Conservation (phyloP, 2,329 filamentous ascomycete genomes). For the Alternaria sp. region DNA sequence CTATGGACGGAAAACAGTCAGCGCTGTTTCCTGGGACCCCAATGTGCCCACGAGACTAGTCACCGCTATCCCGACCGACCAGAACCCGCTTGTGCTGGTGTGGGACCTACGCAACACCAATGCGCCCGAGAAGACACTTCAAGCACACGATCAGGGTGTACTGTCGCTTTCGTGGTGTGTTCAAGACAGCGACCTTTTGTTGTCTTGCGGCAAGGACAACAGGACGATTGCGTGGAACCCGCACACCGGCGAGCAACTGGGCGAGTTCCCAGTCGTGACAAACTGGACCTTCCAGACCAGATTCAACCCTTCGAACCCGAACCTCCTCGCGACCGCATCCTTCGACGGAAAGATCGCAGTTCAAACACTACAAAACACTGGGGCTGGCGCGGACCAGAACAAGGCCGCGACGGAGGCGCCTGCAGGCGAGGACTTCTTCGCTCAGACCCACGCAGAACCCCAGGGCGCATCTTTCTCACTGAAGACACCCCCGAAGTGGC, state of each 20-base stretch:
- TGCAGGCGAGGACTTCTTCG: slow-evolving; percentile 96
- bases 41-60: slow-evolving; percentile 90
- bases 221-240: slow-evolving; percentile 96
- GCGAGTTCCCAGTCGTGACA: slow-evolving; percentile 96
- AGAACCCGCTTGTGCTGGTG: slow-evolving; percentile 82
- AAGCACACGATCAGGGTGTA: slow-evolving; percentile 93
- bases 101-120: slow-evolving; percentile 98
- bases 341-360: slow-evolving; percentile 96
- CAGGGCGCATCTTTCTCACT: slow-evolving; percentile 90
- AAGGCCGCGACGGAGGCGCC: slow-evolving; percentile 64
- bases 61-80: slow-evolving; percentile 89
- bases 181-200: slow-evolving; percentile 84
- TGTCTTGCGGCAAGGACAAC: slow-evolving; percentile 97
- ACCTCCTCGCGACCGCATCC: slow-evolving; percentile 89
- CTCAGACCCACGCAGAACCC: slow-evolving; percentile 87
- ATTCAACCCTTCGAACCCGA: slow-evolving; percentile 93
- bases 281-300: slow-evolving; percentile 98
- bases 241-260: slow-evolving; percentile 82
- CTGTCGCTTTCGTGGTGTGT: slow-evolving; percentile 94
- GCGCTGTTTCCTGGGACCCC: slow-evolving; percentile 96
- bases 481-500: slow-evolving; percentile 85
- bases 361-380: slow-evolving; percentile 93
- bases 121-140: slow-evolving; percentile 84
- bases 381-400: slow-evolving; percentile 72
- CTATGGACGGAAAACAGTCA: slow-evolving; percentile 86